Evolutionary conservation across 192 early-diverging fungal genomes (phyloP).

Genomic region (Coemansia sp.): DNA sequence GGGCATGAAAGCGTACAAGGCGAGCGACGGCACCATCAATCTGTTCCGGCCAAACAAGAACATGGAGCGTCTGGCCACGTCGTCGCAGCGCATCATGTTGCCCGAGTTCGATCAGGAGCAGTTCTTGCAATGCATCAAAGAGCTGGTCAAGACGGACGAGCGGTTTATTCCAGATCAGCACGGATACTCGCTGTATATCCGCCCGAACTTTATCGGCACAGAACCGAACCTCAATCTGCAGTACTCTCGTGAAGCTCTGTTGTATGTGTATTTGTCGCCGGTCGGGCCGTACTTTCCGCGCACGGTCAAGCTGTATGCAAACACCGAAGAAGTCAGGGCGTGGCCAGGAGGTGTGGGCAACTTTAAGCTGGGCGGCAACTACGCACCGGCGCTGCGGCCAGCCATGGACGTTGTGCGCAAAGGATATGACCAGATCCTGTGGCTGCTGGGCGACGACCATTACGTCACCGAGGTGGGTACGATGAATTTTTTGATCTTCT

Average conservation of each 20-base stretch:
- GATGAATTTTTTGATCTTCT: conserved; percentile 94
- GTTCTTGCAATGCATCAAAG: conserved; percentile 82
- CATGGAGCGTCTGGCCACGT: conserved; percentile 83
- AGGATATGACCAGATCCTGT: conserved; percentile 94
- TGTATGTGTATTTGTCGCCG: conserved; percentile 90
- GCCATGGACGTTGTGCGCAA: conserved; percentile 82
- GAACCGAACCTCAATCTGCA: conserved; percentile 82
- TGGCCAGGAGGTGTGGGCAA: conserved; percentile 97
- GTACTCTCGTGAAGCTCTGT: conserved; percentile 72
- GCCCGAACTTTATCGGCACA: conserved; percentile 94
- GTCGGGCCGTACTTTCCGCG: conserved; percentile 95
- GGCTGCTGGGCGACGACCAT: conserved; percentile 89
- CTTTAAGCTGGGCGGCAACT: conserved; percentile 84
- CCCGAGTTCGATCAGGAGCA: conserved; percentile 82
- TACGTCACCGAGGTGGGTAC: conserved; percentile 95
- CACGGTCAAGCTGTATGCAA: conserved; percentile 84
- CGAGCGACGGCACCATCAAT: conserved; percentile 80
- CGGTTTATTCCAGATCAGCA: conserved; percentile 87
- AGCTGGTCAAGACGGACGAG: conserved; percentile 76
- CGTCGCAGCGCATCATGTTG: conserved; percentile 83
- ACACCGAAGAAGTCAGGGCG: conserved; percentile 81
- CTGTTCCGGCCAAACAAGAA: conserved; percentile 97
- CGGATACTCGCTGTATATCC: conserved; percentile 93
- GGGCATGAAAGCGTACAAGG: conserved; percentile 91
- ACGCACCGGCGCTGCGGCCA: conserved; percentile 60